These are phyloP conservation scores for Tolypocladium cylindrosporum DNA, from an alignment of 2,329 filamentous ascomycete species.

Conservation along the genomic window DNA sequence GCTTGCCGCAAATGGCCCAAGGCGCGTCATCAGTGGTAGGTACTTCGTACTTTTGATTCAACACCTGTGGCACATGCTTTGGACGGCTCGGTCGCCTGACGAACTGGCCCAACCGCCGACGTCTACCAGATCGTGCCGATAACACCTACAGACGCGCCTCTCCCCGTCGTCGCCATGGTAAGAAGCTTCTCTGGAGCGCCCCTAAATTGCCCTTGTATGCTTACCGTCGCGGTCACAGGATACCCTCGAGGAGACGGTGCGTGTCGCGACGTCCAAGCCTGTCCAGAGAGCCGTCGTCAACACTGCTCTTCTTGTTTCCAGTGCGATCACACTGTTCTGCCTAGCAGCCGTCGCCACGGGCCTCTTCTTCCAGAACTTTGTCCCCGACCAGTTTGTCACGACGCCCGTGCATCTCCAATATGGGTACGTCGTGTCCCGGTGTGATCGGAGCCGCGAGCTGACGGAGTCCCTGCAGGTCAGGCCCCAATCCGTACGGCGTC, in stretches of 20 bases:
- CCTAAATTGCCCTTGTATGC: neutral
- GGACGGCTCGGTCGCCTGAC: neutral
- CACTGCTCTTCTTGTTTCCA: slow-evolving; percentile 31
- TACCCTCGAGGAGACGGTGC: slow-evolving; percentile 23
- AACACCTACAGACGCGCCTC: neutral
- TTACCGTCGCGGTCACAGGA: slow-evolving; percentile 14
- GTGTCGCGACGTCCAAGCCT: slow-evolving; percentile 37
- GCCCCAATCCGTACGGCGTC: slow-evolving; percentile 42
- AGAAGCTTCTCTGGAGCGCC: neutral
- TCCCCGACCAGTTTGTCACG: slow-evolving; percentile 43
- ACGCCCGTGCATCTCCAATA: slow-evolving; percentile 48
- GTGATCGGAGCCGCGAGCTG: slow-evolving; percentile 2
- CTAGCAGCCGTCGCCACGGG: slow-evolving; percentile 39
- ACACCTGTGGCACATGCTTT: neutral
- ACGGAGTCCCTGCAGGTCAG: slow-evolving; percentile 25
- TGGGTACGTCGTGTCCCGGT: slow-evolving; percentile 31
- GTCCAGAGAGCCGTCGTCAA: slow-evolving; percentile 41
- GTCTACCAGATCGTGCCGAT: neutral
- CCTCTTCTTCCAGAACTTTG: slow-evolving; percentile 45
- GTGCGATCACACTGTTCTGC: slow-evolving; percentile 33
- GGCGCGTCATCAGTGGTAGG: neutral
- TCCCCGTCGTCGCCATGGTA: slow-evolving; percentile 1
- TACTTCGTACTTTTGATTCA: neutral
- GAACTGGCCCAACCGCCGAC: neutral
- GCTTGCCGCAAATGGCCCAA: neutral